Evolutionary conservation across 768 basidiomycete species (phyloP), one percentile per base, ranked within the genome.

Genomic region (Podaxis mareebaensis): DNA sequence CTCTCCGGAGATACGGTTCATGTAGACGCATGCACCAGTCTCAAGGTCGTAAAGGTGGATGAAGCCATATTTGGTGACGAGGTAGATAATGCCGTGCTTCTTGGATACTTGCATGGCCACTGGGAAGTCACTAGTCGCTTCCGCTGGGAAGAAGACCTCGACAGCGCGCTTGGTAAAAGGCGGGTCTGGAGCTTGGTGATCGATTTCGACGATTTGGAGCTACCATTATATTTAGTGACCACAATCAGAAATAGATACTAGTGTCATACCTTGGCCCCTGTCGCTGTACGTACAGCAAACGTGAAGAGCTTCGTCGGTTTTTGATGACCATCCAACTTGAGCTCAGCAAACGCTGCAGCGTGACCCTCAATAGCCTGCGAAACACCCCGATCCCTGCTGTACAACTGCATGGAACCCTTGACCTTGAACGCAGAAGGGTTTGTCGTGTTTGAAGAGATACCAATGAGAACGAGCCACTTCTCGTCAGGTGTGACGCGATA

Each of bases 1-100:
- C 80, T 99, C 97, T 38, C 97, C 96, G 48, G 93, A 95, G 74
- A 99, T 99, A 67, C 97, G 92, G 84, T 99, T 99, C 97, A 99
- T 99, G 82, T 99, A 99, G 64, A 99, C 88, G 78, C 97, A 99
- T 49, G 93, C 90, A 62, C 96, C 97, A 8, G 95, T 86, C 76
- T 99, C 97, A 67, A 99, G 87, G 77, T 99, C 97, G 76, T 99
- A 99, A 13, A 99, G 85, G 76, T 99, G 97, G 72, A 99, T 99
- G 79, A 99, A 99, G 46, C 97, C 97, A 74, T 94, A 99, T 76
- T 99, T 99, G 61, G 97, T 99, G 73, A 98, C 93, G 62, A 99
- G 85, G 79, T 96, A 99, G 71, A 97, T 81, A 76, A 99, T 94
- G 39, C 97, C 96, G 76, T 97, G 96, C 75, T 93, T 93, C 76